Conservation (phyloP, 345 rosid species). For the Murraya koenigii region DNA sequence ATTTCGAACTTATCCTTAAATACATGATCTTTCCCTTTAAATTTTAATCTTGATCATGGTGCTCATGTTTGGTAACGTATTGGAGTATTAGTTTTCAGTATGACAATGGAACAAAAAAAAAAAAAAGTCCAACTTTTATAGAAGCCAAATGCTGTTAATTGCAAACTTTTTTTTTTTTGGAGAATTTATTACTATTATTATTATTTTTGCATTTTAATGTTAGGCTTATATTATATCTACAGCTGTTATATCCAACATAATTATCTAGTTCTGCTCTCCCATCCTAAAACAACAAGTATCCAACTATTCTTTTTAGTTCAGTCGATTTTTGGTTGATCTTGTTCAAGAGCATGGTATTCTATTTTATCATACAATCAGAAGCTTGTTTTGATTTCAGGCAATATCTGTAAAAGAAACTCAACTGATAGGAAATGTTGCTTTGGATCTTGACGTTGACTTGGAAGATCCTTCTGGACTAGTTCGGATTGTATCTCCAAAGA, state of each 20-base stretch:
- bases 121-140: background rate
- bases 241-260: background rate
- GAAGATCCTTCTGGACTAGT: constrained; percentile 44
- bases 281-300: background rate
- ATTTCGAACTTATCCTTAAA: background rate
- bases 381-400: constrained; percentile 56
- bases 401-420: constrained; percentile 73
- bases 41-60: background rate
- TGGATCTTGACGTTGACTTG: constrained; percentile 47
- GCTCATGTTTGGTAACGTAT: background rate
- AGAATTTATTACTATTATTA: background rate
- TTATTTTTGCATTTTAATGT: background rate
- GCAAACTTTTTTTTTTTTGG: background rate
- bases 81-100: background rate
- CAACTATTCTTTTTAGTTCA: background rate
- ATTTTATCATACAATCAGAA: constrained; percentile 11
- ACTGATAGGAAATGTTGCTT: constrained; percentile 62
- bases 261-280: background rate
- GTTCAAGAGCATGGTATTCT: background rate
- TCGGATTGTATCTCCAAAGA: constrained; percentile 65
- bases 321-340: background rate
- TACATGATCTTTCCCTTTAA: background rate
- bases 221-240: background rate
- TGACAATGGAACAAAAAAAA: background rate
- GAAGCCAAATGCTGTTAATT: constrained; percentile 1